A percentile compares a stretch with the other conserved stretches of the same genome.
Evolutionary conservation across 352 stramenopile species (phyloP).

Genomic region (Phytophthora meadii): DNA sequence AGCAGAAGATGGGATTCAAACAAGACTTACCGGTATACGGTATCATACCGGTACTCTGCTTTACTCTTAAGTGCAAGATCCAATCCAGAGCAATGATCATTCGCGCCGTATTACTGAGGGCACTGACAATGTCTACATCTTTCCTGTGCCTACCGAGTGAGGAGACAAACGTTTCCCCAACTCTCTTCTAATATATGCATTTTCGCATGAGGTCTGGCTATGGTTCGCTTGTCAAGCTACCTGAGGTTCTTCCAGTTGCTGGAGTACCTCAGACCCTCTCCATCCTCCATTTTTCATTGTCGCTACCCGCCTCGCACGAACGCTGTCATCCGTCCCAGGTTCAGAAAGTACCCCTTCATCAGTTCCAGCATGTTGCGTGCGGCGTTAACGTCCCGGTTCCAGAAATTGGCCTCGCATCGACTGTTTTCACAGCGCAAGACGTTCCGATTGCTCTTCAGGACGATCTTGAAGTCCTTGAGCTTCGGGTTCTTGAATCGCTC

Average conservation of each 20-base stretch:
- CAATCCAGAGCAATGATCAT: conserved; percentile 66
- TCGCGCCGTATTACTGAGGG: neutral
- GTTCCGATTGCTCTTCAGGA: neutral
- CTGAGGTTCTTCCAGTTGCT: no score
- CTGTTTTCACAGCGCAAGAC: neutral
- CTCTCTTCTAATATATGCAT: no score
- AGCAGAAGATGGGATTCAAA: conserved; percentile 1
- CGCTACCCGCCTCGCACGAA: no score
- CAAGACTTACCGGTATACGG: neutral
- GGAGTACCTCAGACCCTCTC: no score
- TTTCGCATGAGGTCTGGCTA: no score
- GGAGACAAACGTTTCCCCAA: no score
- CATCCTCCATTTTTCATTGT: no score
- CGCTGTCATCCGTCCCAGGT: no score
- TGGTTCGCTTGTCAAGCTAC: no score
- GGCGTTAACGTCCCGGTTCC: neutral
- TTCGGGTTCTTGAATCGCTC: neutral
- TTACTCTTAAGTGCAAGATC: conserved; percentile 3
- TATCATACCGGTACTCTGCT: no score
- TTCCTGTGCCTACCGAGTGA: neutral
- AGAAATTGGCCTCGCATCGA: neutral
- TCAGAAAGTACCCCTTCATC: no score
- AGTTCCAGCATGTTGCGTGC: no score
- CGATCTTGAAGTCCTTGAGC: neutral
- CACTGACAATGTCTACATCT: neutral